A percentile compares a stretch with the other conserved stretches of the same genome.
Conservation (phyloP, 148 eudicot species). For the Arbutus unedo region DNA sequence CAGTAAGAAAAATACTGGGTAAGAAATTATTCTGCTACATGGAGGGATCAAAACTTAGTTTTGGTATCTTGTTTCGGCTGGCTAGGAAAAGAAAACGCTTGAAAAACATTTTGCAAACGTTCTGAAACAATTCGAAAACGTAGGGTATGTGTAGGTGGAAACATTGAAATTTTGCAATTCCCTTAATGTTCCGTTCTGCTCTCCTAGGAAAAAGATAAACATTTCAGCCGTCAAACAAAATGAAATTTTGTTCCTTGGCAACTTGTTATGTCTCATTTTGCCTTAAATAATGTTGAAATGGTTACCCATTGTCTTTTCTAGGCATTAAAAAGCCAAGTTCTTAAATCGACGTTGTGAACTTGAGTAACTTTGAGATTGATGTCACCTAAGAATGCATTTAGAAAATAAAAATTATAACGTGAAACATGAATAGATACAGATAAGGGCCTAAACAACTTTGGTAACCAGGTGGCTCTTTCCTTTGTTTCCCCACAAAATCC, state of each 20-base stretch:
- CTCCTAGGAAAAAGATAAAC: background rate
- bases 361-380: background rate
- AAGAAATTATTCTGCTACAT: constrained; percentile 9
- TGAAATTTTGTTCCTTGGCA: background rate
- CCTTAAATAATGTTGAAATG: background rate
- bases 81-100: background rate
- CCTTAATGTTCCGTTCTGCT: background rate
- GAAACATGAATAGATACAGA: background rate
- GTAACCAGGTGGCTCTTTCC: background rate
- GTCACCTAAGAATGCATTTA: background rate
- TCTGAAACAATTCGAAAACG: background rate
- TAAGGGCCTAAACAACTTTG: background rate
- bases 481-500: background rate
- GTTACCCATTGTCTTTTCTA: background rate
- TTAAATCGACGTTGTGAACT: background rate
- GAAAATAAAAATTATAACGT: background rate
- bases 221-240: background rate
- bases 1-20: constrained; percentile 90
- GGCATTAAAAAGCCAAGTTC: background rate
- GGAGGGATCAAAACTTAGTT: background rate
- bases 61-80: background rate
- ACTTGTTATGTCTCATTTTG: background rate
- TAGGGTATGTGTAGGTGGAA: background rate
- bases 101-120: background rate
- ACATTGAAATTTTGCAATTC: background rate